Evolutionary conservation across 805 yeast species (phyloP).

Genomic region (Schwanniomyces polymorphus): DNA sequence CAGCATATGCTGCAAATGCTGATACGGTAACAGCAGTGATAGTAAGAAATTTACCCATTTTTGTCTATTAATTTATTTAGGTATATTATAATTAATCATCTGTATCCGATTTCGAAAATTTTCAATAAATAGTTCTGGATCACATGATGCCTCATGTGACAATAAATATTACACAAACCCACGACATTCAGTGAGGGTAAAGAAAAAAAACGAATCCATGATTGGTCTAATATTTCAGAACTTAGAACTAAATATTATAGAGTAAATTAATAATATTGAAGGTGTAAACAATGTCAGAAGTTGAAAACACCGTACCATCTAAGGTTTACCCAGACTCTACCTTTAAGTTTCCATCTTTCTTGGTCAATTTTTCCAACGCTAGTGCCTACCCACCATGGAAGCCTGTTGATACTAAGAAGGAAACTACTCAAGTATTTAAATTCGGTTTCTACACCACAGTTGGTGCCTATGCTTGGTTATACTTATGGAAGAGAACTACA

Average conservation of each 20-base stretch:
- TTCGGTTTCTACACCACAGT: constrained; percentile 48
- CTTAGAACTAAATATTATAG: neutral
- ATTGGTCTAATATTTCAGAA: neutral
- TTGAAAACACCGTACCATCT: constrained; percentile 3
- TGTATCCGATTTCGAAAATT: neutral
- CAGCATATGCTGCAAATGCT: constrained; percentile 69
- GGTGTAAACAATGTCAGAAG: constrained; percentile 9
- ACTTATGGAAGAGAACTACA: constrained; percentile 43
- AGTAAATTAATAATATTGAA: neutral
- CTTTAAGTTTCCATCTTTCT: constrained; percentile 42
- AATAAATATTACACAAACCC: constrained; percentile 3
- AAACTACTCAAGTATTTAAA: constrained; percentile 47
- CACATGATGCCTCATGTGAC: constrained; percentile 2
- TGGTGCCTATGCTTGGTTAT: constrained; percentile 49
- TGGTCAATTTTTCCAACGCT: constrained; percentile 37
- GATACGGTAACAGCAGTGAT: constrained; percentile 48
- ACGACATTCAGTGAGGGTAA: neutral
- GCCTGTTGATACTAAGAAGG: constrained; percentile 57
- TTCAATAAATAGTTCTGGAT: constrained; percentile 1
- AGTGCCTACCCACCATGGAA: constrained; percentile 47
- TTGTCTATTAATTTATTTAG: neutral
- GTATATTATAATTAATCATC: neutral
- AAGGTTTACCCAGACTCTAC: constrained; percentile 34
- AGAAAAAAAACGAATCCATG: constrained; percentile 1
- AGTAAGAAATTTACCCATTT: constrained; percentile 30